Conservation (phyloP, 495 filamentous ascomycete species). For the Penicillium lividum region DNA sequence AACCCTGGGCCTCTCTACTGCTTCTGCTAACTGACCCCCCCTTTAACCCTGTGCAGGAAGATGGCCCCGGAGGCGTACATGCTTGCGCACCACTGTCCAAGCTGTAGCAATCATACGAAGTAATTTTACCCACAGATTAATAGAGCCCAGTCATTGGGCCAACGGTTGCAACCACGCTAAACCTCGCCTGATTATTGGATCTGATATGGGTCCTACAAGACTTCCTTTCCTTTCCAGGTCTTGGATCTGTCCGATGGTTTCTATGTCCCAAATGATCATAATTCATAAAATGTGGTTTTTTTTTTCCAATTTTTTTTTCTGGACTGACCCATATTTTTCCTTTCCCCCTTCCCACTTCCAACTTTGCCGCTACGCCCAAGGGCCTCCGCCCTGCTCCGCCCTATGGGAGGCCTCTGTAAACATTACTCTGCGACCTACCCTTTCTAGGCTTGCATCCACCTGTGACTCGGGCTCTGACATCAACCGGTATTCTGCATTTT, state of each 20-base stretch:
- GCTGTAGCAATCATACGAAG: conserved; percentile 16
- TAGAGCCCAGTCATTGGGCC: conserved; percentile 17
- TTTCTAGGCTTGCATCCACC: conserved; percentile 44
- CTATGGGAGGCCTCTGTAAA: conserved; percentile 23
- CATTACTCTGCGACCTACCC: conserved; percentile 34
- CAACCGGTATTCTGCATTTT: conserved; percentile 33
- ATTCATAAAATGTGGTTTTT: background rate
- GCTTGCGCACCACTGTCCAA: conserved; percentile 20
- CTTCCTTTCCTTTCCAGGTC: conserved; percentile 21
- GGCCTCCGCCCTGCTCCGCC: conserved; percentile 25
- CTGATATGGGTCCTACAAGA: conserved; percentile 38
- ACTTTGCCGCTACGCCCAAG: conserved; percentile 19
- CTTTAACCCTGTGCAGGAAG: conserved; percentile 25
- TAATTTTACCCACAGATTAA: conserved; percentile 7
- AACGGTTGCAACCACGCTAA: conserved; percentile 44
- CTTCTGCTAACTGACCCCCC: conserved; percentile 24
- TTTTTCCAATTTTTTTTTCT: conserved; percentile 9
- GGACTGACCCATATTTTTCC: conserved; percentile 7
- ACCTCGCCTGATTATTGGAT: conserved; percentile 41
- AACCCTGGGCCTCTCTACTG: conserved; percentile 18
- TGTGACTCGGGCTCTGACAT: conserved; percentile 46
- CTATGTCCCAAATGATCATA: conserved; percentile 16
- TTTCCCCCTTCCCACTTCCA: conserved; percentile 13
- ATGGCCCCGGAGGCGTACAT: conserved; percentile 28
- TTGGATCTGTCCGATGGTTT: conserved; percentile 26